Evolutionary conservation across 2,329 filamentous ascomycete genomes (phyloP), one percentile per base, ranked within the genome.

Genomic region (Pyrenophora seminiperda): DNA sequence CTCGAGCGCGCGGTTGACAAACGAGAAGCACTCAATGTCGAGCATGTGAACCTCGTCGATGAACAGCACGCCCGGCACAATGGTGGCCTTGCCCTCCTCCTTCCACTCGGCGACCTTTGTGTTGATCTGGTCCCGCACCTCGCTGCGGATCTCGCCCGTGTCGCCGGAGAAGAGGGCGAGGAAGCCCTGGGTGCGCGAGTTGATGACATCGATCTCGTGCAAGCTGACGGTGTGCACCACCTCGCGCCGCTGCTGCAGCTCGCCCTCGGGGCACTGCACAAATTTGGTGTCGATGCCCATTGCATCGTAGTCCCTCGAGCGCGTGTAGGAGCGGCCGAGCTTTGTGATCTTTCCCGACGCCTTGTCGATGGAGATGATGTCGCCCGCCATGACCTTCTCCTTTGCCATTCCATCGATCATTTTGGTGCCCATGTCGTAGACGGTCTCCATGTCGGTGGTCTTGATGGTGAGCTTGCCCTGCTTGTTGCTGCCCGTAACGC

Each of bases 331-430:
- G 47, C 94, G 87, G 50, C 94, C 94, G 17, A 99, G 84, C 77
- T 97, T 99, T 46, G 91, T 96, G 73, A 99, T 97, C 76, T 97
- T 96, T 60, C 94, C 94, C 2, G 91, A 96, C 0, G 93, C 92
- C 79, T 99, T 99, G 80, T 99, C 94, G 65, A 99, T 97, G 49
- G 90, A 96, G 67, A 99, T 95, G 62, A 99, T 94, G 73, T 99
- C 94, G 65, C 94, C 94, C 4, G 94, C 94, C 87, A 97, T 96
- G 59, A 99, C 91, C 67, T 95, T 93, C 79, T 99, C 94, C 77
- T 97, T 97, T 62, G 92, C 97, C 91, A 99, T 97, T 59, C 91
- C 91, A 72, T 99, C 94, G 62, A 99, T 99, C 94, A 99, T 97
- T 78, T 97, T 97, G 62, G 89, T 93, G 59, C 94, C 94, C 92